Percentiles rank a stretch among this genome's conserved stretches.
phyloP scores from a whole-genome alignment of 768 basidiomycete species.

The Pulveroboletus frians region DNA sequence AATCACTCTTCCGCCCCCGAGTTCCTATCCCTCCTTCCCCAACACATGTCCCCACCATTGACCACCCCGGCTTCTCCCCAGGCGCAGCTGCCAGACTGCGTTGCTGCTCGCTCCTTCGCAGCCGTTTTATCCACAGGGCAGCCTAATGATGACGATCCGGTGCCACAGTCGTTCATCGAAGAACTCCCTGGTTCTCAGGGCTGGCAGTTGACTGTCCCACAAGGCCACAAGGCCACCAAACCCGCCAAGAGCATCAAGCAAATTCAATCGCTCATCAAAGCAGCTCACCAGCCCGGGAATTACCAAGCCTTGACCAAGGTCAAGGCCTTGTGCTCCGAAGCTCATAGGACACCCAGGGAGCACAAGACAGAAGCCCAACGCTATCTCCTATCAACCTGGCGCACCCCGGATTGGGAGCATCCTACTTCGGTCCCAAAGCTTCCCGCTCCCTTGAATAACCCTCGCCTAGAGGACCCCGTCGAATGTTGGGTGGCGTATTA shows the following conservation, averaged over 20 bases:
- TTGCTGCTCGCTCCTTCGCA: slow-evolving; percentile 32
- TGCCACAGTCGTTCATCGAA: slow-evolving; percentile 22
- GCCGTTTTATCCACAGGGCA: slow-evolving; percentile 31
- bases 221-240: slow-evolving; percentile 16
- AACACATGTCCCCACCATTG: slow-evolving; percentile 22
- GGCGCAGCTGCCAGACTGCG: slow-evolving; percentile 32
- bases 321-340: slow-evolving; percentile 42
- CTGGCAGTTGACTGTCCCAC: slow-evolving; percentile 23
- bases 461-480: slow-evolving; percentile 43
- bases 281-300: slow-evolving; percentile 41
- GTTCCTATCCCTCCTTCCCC: slow-evolving; percentile 15
- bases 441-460: slow-evolving; percentile 34
- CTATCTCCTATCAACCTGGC: slow-evolving; percentile 40
- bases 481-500: slow-evolving; percentile 45
- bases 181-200: slow-evolving; percentile 12
- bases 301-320: slow-evolving; percentile 37
- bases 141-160: slow-evolving; percentile 22
- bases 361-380: slow-evolving; percentile 42
- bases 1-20: slow-evolving; percentile 17
- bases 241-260: slow-evolving; percentile 37
- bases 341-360: slow-evolving; percentile 40
- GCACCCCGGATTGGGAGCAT: slow-evolving; percentile 36
- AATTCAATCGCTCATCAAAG: slow-evolving; percentile 39
- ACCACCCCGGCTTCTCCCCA: slow-evolving; percentile 32
- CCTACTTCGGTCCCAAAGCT: slow-evolving; percentile 17